These are phyloP conservation scores for Tricholoma flavovirens DNA, from an alignment of 768 basidiomycete genomes.

Conservation along the genomic window DNA sequence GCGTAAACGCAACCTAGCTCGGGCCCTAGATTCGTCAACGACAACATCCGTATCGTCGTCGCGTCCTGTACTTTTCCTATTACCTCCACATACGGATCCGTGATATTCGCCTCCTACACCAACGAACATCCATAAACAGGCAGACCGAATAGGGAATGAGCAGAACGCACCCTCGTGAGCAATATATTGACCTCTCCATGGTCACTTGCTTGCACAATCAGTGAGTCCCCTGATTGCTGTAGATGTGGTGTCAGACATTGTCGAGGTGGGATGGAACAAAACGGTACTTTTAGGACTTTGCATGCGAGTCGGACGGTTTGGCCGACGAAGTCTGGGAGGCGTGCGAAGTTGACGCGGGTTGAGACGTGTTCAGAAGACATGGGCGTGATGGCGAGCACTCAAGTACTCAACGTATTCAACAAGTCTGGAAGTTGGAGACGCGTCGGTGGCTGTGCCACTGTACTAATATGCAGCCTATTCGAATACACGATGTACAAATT, in stretches of 20 bases:
- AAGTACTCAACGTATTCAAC: too few relatives aligned
- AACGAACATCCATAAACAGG: too few relatives aligned
- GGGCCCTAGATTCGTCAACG: slow-evolving; percentile 49
- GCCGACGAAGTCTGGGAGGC: slow-evolving; percentile 45
- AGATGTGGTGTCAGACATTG: background rate
- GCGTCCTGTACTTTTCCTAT: slow-evolving; percentile 55
- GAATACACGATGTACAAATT: too few relatives aligned
- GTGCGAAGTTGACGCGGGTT: slow-evolving; percentile 58
- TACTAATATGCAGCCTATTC: too few relatives aligned
- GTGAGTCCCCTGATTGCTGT: slow-evolving; percentile 38
- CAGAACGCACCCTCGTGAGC: slow-evolving; percentile 32
- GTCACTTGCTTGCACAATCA: slow-evolving; percentile 62
- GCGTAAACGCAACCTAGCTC: slow-evolving; percentile 49
- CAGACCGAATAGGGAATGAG: background rate
- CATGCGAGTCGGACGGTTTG: slow-evolving; percentile 57
- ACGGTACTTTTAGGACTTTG: slow-evolving; percentile 49
- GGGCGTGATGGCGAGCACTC: background rate
- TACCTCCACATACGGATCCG: slow-evolving; percentile 58
- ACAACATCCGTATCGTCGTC: slow-evolving; percentile 51
- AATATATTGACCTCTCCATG: slow-evolving; percentile 53
- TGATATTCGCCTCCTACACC: slow-evolving; percentile 36
- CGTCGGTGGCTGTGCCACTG: slow-evolving; percentile 3
- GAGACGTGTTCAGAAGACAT: slow-evolving; percentile 22
- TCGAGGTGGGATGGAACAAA: background rate
- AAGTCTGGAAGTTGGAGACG: background rate